Percentiles rank a stretch among this genome's conserved stretches.
These are phyloP conservation scores for Chloropicon primus DNA, from an alignment of 139 green algal genomes.

Conservation along the genomic window DNA sequence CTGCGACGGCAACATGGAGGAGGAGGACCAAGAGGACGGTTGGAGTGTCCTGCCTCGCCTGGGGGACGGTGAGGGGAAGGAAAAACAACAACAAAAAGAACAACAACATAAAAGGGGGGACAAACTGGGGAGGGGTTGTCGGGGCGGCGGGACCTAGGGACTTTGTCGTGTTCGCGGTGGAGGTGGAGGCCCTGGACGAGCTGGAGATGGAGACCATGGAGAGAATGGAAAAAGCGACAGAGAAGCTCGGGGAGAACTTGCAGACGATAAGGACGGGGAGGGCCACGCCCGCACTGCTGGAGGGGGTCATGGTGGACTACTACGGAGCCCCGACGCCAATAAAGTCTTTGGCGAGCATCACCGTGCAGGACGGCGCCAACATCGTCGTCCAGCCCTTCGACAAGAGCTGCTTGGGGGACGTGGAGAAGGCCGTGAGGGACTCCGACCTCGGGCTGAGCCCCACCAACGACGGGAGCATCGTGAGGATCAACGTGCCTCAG, in stretches of 20 bases:
- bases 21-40: no score
- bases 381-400: constrained; percentile 86
- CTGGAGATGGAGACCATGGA: background rate
- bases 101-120: no score
- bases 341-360: constrained; percentile 70
- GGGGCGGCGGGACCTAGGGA: background rate
- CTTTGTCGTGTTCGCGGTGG: no score
- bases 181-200: background rate
- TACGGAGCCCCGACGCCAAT: constrained; percentile 70
- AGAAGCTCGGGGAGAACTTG: constrained; percentile 48
- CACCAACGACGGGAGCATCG: constrained; percentile 85
- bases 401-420: constrained; percentile 44
- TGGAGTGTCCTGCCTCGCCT: no score
- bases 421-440: constrained; percentile 42
- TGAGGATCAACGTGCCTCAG: constrained; percentile 76
- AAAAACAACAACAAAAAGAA: no score
- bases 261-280: constrained; percentile 80
- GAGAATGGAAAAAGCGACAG: constrained; percentile 59
- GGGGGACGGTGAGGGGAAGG: no score
- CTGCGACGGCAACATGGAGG: no score
- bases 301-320: constrained; percentile 87
- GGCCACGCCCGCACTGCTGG: constrained; percentile 76
- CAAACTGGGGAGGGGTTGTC: background rate
- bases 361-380: constrained; percentile 61
- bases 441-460: constrained; percentile 85